Conservation (phyloP, 2,329 filamentous ascomycete species). For the Coleophoma eucalyptorum region DNA sequence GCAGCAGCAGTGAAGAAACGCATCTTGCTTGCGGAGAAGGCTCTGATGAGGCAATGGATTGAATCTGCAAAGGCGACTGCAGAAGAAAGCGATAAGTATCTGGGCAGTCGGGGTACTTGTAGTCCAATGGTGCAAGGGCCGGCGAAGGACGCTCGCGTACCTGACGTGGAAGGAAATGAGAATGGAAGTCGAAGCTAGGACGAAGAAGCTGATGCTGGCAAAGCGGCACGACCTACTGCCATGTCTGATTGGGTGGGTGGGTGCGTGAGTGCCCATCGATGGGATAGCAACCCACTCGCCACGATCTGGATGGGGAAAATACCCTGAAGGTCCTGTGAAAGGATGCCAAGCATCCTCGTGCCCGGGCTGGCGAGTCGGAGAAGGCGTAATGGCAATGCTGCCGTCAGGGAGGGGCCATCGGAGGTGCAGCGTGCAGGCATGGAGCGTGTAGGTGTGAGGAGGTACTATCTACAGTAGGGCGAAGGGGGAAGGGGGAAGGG, state of each 20-base stretch:
- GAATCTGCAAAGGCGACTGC: conserved; percentile 9
- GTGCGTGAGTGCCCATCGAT: too few species aligned
- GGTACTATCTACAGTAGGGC: too few species aligned
- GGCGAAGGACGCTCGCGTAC: not conserved
- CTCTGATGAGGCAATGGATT: not conserved
- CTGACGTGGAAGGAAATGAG: conserved; percentile 4
- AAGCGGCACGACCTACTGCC: too few species aligned
- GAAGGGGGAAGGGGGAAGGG: too few species aligned
- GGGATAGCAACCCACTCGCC: too few species aligned
- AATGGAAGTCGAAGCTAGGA: conserved; percentile 6
- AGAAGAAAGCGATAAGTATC: not conserved
- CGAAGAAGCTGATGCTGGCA: too few species aligned
- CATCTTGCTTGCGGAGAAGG: conserved; percentile 14
- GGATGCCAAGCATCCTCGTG: not conserved
- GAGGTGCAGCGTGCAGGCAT: too few species aligned
- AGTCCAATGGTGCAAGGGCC: conserved; percentile 5
- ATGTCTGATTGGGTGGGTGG: too few species aligned
- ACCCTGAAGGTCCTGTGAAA: not conserved
- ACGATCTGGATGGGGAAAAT: too few species aligned
- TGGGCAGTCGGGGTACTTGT: conserved; percentile 13
- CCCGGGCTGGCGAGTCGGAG: not conserved
- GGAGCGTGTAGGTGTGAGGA: too few species aligned
- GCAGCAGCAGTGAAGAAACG: conserved; percentile 17
- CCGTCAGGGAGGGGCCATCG: too few species aligned
- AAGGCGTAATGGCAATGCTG: not conserved